A percentile compares a stretch with the other conserved stretches of the same genome.
phyloP scores from a whole-genome alignment of 2,329 filamentous ascomycete species.

The Phialophora chinensis region DNA sequence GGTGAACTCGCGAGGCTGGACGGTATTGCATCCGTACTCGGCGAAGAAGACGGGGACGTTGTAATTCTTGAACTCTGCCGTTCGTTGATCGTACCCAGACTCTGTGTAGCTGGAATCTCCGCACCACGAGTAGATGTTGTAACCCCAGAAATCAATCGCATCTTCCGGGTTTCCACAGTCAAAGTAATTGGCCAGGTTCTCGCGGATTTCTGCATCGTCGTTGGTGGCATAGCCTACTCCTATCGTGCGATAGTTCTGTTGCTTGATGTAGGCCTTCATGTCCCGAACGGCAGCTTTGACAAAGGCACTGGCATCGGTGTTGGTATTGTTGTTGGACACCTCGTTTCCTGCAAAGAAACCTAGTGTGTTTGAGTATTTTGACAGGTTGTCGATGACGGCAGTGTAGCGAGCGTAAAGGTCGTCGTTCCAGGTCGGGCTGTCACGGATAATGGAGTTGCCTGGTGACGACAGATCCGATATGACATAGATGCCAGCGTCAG shows the following conservation, averaged over 20 bases:
- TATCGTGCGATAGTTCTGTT: slow-evolving; percentile 75
- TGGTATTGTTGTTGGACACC: slow-evolving; percentile 86
- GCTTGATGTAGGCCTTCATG: slow-evolving; percentile 90
- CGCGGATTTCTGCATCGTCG: slow-evolving; percentile 83
- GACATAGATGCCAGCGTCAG: slow-evolving; percentile 90
- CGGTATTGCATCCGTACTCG: slow-evolving; percentile 93
- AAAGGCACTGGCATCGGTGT: slow-evolving; percentile 87
- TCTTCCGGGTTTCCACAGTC: slow-evolving; percentile 75
- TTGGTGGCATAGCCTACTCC: slow-evolving; percentile 96
- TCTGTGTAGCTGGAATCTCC: slow-evolving; percentile 76
- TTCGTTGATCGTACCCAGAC: slow-evolving; percentile 83
- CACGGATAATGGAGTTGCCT: slow-evolving; percentile 80
- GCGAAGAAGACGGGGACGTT: slow-evolving; percentile 97
- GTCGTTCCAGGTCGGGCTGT: slow-evolving; percentile 77
- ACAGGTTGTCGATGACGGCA: slow-evolving; percentile 78
- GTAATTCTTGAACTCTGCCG: slow-evolving; percentile 85
- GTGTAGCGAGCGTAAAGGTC: slow-evolving; percentile 82
- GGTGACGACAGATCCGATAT: slow-evolving; percentile 90
- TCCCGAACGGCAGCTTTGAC: slow-evolving; percentile 98
- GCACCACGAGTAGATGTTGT: slow-evolving; percentile 99
- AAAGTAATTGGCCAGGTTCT: slow-evolving; percentile 87
- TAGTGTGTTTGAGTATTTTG: slow-evolving; percentile 85
- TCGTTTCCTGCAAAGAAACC: slow-evolving; percentile 99
- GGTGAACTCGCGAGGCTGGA: slow-evolving; percentile 75
- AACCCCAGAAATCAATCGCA: slow-evolving; percentile 96